phyloP scores from a whole-genome alignment of 2,329 filamentous ascomycete genomes.

The Kalmusia sp. region DNA sequence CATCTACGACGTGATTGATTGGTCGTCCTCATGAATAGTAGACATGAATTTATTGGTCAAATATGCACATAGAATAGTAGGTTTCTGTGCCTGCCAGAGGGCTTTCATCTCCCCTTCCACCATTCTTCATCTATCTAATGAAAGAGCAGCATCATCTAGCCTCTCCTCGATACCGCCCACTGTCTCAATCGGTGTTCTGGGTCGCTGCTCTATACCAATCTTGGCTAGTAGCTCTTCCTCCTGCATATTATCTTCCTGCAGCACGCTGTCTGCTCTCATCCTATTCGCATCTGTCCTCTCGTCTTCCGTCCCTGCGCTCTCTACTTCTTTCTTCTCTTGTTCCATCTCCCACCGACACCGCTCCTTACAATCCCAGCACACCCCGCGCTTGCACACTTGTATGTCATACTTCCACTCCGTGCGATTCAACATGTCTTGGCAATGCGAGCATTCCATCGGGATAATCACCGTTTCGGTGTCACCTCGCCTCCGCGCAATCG shows the following conservation, averaged over 20 bases:
- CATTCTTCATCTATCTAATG: not conserved
- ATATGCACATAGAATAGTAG: conserved; percentile 22
- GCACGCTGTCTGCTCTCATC: conserved; percentile 38
- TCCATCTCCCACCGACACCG: conserved; percentile 41
- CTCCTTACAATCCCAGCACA: conserved; percentile 44
- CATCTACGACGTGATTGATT: too few species aligned
- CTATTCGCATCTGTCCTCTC: conserved; percentile 28
- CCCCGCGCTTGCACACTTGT: conserved; percentile 37
- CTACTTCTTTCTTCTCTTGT: conserved; percentile 14
- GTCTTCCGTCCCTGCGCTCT: conserved; percentile 1
- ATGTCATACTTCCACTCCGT: conserved; percentile 45
- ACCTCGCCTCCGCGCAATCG: conserved; percentile 35
- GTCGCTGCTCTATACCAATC: conserved; percentile 26
- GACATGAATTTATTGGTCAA: not conserved
- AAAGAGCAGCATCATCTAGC: conserved; percentile 12
- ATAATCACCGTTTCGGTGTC: conserved; percentile 39
- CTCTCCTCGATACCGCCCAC: conserved; percentile 30
- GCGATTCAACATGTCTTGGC: conserved; percentile 41
- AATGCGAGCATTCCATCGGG: conserved; percentile 40
- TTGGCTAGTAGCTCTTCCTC: conserved; percentile 30
- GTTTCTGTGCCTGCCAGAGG: conserved; percentile 19
- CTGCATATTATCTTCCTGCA: conserved; percentile 28
- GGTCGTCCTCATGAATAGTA: too few species aligned
- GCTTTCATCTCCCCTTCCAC: not conserved
- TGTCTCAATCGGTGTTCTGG: conserved; percentile 23